Evolutionary conservation across 768 basidiomycete species (phyloP).

Genomic region (Lentinus brumalis): DNA sequence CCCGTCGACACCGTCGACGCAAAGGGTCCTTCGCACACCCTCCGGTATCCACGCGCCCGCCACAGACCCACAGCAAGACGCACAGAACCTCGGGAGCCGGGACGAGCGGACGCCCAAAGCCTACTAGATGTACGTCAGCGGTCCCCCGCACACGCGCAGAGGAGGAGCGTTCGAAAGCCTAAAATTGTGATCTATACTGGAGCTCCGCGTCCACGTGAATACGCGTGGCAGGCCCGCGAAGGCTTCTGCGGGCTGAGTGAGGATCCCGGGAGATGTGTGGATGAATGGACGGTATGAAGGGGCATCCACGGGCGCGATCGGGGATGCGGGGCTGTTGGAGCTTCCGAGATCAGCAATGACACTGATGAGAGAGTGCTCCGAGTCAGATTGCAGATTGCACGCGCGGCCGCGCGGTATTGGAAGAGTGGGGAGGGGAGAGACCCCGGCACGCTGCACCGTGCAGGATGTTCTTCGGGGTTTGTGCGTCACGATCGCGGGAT

Average conservation of each 20-base stretch:
- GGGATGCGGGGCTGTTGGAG: neutral
- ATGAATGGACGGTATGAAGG: neutral
- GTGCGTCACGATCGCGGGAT: neutral
- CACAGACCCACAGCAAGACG: no score
- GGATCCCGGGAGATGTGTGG: neutral
- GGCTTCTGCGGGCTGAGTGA: neutral
- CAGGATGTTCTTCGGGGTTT: neutral
- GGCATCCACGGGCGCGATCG: slow-evolving; percentile 1
- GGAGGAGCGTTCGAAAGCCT: no score
- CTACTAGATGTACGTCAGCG: no score
- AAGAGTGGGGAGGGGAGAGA: neutral
- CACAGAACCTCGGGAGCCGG: no score
- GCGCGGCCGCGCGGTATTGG: neutral
- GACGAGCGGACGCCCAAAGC: no score
- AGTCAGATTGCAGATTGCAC: neutral
- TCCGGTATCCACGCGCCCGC: no score
- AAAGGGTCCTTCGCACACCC: no score
- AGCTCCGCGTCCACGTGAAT: neutral
- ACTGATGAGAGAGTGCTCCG: no score
- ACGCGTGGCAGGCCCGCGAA: no score
- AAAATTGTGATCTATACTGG: neutral
- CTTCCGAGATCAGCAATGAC: no score
- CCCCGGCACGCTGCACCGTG: neutral
- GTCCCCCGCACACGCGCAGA: no score
- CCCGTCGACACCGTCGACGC: no score